A percentile compares a stretch with the other conserved stretches of the same genome.
These are phyloP conservation scores for Colletotrichum abscissum DNA, from an alignment of 2,329 filamentous ascomycete species.

Conservation along the genomic window DNA sequence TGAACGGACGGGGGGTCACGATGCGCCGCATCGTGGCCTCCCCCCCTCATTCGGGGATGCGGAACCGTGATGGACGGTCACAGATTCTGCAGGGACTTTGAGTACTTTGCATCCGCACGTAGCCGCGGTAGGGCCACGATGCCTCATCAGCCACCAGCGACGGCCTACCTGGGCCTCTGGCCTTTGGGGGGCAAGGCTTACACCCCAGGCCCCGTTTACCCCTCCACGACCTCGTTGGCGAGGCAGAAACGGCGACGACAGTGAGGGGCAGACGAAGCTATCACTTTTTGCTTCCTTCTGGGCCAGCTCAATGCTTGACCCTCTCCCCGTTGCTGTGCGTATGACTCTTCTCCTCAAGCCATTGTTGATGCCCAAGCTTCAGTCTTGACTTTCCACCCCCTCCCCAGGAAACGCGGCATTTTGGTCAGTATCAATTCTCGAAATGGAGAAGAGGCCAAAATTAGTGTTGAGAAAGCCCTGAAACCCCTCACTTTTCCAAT, in stretches of 20 bases:
- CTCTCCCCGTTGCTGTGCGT: background rate
- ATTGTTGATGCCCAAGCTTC: constrained; percentile 23
- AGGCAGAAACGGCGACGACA: background rate
- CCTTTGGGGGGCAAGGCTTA: too few species aligned
- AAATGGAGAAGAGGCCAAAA: background rate
- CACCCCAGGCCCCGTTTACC: background rate
- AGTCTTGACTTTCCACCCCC: background rate
- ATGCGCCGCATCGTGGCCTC: background rate
- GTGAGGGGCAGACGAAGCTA: background rate
- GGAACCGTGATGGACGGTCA: background rate
- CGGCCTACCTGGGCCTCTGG: background rate
- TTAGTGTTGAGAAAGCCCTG: background rate
- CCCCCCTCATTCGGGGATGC: background rate
- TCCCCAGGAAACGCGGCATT: constrained; percentile 12
- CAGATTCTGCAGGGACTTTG: constrained; percentile 7
- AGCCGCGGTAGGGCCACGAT: background rate
- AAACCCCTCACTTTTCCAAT: background rate
- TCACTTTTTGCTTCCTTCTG: background rate
- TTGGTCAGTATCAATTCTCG: background rate
- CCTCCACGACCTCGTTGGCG: constrained; percentile 1
- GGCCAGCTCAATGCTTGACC: background rate
- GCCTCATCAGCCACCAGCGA: background rate
- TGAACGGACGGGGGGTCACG: background rate
- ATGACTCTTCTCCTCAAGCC: background rate
- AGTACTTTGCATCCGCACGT: background rate